A percentile compares a stretch with the other conserved stretches of the same genome.
Conservation (phyloP, 345 rosid species). For the Aegle marmelos region DNA sequence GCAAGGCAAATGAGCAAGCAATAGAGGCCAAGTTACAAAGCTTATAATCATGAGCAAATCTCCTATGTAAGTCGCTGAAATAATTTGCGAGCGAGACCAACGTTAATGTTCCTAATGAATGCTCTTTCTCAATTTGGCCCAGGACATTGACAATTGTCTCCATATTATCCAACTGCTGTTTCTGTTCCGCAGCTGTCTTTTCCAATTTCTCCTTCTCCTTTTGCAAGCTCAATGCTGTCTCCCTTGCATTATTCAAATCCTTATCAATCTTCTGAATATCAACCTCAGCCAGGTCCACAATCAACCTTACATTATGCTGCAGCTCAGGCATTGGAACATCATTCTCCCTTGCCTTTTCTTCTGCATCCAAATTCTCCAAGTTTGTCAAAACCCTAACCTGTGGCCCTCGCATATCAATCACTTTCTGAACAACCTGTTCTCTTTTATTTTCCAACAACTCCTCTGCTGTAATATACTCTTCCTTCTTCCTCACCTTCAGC, state of each 20-base stretch:
- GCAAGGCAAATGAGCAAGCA: constrained; percentile 75
- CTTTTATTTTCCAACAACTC: constrained; percentile 74
- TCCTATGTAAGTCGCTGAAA: constrained; percentile 49
- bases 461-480: constrained; percentile 57
- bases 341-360: constrained; percentile 76
- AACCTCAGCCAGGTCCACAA: constrained; percentile 76
- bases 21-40: constrained; percentile 71
- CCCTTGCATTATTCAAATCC: constrained; percentile 80
- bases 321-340: constrained; percentile 94
- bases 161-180: constrained; percentile 61
- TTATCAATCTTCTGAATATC: constrained; percentile 86
- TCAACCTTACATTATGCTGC: constrained; percentile 74
- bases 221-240: constrained; percentile 77
- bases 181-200: constrained; percentile 45
- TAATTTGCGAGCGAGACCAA: constrained; percentile 53
- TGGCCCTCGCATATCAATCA: constrained; percentile 93
- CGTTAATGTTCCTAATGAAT: constrained; percentile 51
- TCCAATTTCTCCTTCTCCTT: constrained; percentile 76
- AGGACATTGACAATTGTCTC: constrained; percentile 48
- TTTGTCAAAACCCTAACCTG: constrained; percentile 81
- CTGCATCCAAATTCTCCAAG: constrained; percentile 87
- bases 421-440: constrained; percentile 80
- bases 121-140: constrained; percentile 50
- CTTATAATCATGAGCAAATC: constrained; percentile 68
- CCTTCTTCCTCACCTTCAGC: constrained; percentile 46